Evolutionary conservation across 2,329 filamentous ascomycete genomes (phyloP).

Genomic region (Colletotrichum higginsianum): DNA sequence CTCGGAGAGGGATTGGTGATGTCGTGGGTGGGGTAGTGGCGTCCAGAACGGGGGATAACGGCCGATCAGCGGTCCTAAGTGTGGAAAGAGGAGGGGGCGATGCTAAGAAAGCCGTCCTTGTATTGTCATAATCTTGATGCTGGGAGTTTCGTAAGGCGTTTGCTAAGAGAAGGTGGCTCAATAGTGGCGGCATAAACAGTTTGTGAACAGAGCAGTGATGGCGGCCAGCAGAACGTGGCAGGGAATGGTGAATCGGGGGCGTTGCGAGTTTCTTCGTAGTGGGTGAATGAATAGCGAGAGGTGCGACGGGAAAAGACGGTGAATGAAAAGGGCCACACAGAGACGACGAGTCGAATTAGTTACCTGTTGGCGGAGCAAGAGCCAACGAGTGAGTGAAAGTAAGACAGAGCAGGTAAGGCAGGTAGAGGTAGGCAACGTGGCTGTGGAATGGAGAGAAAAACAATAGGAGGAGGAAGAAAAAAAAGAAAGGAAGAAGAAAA

Average conservation of each 20-base stretch:
- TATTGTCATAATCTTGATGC: conserved; percentile 24
- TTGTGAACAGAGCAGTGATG: conserved; percentile 4
- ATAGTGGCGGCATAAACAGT: background rate
- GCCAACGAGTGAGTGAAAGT: conserved; percentile 14
- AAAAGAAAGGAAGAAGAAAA: too few species aligned
- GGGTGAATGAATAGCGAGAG: background rate
- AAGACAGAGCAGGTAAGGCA: background rate
- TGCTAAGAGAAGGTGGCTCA: background rate
- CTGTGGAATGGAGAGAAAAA: conserved; percentile 13
- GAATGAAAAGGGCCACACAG: background rate
- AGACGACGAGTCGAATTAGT: conserved; percentile 1
- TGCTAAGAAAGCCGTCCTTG: conserved; percentile 23
- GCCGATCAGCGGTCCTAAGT: conserved; percentile 23
- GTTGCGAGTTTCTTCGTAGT: background rate
- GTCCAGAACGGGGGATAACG: background rate
- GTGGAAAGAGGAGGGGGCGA: conserved; percentile 17
- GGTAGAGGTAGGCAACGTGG: conserved; percentile 8
- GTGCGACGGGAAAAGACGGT: conserved; percentile 2
- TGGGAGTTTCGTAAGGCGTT: conserved; percentile 15
- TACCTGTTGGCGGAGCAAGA: background rate
- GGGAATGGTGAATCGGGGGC: conserved; percentile 20
- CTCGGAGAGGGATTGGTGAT: conserved; percentile 16
- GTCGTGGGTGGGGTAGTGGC: conserved; percentile 28
- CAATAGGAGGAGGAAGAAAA: background rate
- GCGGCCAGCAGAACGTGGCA: conserved; percentile 11